Percentiles rank a stretch among this genome's conserved stretches.
phyloP scores from a whole-genome alignment of 306 rosid species.

The Malus sylvestris region DNA sequence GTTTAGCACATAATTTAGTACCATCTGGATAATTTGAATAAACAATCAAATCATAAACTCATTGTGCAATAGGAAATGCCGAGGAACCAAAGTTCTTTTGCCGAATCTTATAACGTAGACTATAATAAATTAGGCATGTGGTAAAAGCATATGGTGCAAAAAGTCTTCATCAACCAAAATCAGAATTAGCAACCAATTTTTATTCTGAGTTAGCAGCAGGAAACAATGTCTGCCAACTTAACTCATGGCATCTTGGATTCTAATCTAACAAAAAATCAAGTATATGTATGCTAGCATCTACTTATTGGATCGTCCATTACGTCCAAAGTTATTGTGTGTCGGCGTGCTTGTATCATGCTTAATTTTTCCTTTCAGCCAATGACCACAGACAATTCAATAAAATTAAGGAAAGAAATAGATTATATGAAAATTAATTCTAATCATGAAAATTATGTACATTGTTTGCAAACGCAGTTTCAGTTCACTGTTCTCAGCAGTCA shows the following conservation, averaged over 20 bases:
- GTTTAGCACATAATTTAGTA: not conserved
- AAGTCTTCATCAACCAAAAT: not conserved
- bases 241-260: not conserved
- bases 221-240: not conserved
- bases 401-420: not conserved
- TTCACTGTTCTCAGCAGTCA: constrained; percentile 84
- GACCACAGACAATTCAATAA: not conserved
- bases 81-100: not conserved
- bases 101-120: not conserved
- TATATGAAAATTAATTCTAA: not conserved
- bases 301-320: not conserved
- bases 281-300: not conserved
- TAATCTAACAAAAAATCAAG: not conserved
- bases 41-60: not conserved
- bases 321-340: not conserved
- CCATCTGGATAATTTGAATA: not conserved
- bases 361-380: not conserved
- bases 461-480: constrained; percentile 90
- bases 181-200: not conserved
- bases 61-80: not conserved
- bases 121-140: not conserved
- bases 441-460: constrained; percentile 22
- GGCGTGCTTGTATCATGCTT: not conserved
- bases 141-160: not conserved
- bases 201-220: not conserved